Evolutionary conservation across 2,329 filamentous ascomycete species (phyloP).

Genomic region (Rutstroemia sp.): DNA sequence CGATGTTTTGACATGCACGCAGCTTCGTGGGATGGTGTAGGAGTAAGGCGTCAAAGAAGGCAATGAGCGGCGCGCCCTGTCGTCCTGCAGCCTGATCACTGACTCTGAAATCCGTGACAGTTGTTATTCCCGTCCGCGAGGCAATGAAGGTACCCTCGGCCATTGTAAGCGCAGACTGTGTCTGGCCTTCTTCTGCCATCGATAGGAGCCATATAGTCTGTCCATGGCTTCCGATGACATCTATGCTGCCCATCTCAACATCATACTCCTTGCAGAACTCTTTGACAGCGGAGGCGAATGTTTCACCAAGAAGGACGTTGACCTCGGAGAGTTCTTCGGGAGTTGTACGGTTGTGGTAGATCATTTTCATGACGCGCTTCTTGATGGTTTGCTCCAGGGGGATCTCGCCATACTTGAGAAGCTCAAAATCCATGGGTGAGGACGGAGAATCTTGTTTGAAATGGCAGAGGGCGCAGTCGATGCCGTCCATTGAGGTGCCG

Average conservation of each 20-base stretch:
- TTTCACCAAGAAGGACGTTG: no score
- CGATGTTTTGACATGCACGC: conserved; percentile 53
- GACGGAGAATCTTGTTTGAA: conserved; percentile 10
- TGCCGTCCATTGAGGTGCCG: conserved; percentile 37
- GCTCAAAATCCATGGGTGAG: no score
- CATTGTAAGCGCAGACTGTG: conserved; percentile 45
- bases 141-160: conserved; percentile 50
- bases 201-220: conserved; percentile 47
- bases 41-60: conserved; percentile 49
- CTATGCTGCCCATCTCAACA: no score
- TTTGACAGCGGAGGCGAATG: no score
- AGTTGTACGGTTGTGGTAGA: no score
- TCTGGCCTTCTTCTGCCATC: conserved; percentile 26
- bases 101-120: conserved; percentile 50
- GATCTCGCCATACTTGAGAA: no score
- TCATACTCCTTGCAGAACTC: no score
- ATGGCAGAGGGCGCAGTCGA: conserved; percentile 41
- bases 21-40: conserved; percentile 49
- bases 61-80: conserved; percentile 41
- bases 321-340: no score
- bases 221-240: conserved; percentile 44
- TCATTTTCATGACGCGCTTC: no score
- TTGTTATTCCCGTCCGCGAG: conserved; percentile 47
- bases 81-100: conserved; percentile 48
- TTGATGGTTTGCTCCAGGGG: no score